These are phyloP conservation scores for Cladophialophora exuberans DNA, from an alignment of 2,329 filamentous ascomycete species.

Conservation along the genomic window DNA sequence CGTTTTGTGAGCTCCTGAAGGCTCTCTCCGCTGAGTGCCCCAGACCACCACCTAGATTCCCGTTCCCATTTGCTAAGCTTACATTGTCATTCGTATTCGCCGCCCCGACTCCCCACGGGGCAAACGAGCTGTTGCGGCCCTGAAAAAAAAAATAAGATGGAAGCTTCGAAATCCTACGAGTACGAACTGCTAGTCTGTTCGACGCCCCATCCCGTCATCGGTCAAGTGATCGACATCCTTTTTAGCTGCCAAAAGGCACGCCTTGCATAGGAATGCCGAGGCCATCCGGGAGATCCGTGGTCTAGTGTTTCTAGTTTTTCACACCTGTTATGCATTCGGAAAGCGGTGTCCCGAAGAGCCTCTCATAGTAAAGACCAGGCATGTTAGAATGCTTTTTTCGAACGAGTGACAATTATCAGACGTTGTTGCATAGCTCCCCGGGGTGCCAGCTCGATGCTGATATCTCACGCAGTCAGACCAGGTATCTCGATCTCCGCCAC, in stretches of 20 bases:
- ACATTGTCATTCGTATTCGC: slow-evolving; percentile 6
- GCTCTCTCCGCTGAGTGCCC: background rate
- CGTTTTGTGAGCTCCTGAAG: background rate
- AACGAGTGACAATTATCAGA: background rate
- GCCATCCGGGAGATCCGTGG: slow-evolving; percentile 26
- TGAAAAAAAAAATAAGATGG: background rate
- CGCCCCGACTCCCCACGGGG: slow-evolving; percentile 7
- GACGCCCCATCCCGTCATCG: slow-evolving; percentile 17
- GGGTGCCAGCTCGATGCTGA: background rate
- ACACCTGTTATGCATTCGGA: background rate
- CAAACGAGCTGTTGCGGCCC: slow-evolving; percentile 3
- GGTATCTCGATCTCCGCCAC: background rate
- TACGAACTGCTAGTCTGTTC: too few species aligned
- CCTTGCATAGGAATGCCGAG: slow-evolving; percentile 9
- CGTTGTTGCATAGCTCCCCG: background rate
- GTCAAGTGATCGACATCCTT: slow-evolving; percentile 17
- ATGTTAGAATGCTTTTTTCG: background rate
- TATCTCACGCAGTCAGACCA: background rate
- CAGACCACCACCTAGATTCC: background rate
- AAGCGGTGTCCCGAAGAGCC: background rate
- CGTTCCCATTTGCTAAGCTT: slow-evolving; percentile 6
- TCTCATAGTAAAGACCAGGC: slow-evolving; percentile 8
- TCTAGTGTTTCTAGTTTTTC: slow-evolving; percentile 3
- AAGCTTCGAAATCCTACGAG: slow-evolving; percentile 1
- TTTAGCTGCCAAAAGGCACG: background rate